These are phyloP conservation scores for Letharia columbiana DNA, from an alignment of 495 filamentous ascomycete genomes.

Conservation along the genomic window DNA sequence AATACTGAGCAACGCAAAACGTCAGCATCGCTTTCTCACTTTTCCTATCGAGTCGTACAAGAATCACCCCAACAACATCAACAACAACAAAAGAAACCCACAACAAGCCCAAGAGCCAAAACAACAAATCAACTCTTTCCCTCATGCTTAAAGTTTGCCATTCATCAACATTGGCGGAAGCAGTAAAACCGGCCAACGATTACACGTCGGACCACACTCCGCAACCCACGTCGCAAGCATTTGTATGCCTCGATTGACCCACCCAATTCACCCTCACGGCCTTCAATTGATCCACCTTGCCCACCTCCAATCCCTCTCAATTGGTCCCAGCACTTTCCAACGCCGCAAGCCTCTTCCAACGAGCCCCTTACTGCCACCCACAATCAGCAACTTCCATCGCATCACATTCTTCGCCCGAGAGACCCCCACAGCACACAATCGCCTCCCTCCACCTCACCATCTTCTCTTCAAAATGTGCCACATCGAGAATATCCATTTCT, in stretches of 20 bases:
- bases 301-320: conserved; percentile 7
- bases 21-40: neutral
- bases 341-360: neutral
- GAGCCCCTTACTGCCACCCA: neutral
- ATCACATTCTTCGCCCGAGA: neutral
- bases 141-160: neutral
- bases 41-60: neutral
- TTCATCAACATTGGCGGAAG: conserved; percentile 11
- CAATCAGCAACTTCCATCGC: neutral
- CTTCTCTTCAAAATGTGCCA: conserved; percentile 17
- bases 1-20: conserved; percentile 4
- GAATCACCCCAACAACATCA: conserved; percentile 3
- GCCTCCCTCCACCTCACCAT: neutral
- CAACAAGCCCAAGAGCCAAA: neutral
- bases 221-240: conserved; percentile 3
- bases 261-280: neutral
- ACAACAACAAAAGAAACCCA: too few species aligned
- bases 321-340: neutral
- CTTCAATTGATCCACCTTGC: neutral
- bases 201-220: conserved; percentile 8
- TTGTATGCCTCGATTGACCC: conserved; percentile 7
- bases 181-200: conserved; percentile 2
- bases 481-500: conserved; percentile 21
- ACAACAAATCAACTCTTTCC: neutral
- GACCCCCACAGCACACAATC: neutral